Conservation (phyloP, 495 filamentous ascomycete genomes). For the Penicillium cosmopolitanum region DNA sequence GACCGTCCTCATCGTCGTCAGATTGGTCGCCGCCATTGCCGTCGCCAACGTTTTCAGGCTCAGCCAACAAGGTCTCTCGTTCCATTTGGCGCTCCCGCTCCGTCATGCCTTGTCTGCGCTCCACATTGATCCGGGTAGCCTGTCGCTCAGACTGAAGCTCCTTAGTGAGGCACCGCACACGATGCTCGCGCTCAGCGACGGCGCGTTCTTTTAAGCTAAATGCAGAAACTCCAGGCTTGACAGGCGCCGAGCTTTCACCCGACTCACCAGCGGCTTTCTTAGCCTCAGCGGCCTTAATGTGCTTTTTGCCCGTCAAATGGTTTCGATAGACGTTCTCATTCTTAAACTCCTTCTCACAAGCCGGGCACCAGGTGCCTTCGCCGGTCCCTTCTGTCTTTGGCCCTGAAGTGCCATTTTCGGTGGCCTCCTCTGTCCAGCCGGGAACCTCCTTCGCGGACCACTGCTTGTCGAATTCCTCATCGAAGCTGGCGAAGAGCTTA, state of each 20-base stretch:
- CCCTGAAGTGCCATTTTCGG: slow-evolving; percentile 42
- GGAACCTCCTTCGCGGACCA: slow-evolving; percentile 79
- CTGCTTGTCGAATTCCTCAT: slow-evolving; percentile 78
- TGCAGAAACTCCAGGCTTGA: slow-evolving; percentile 31
- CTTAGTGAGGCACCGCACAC: slow-evolving; percentile 73
- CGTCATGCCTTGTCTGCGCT: slow-evolving; percentile 93
- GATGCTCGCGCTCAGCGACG: slow-evolving; percentile 86
- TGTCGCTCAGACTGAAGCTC: slow-evolving; percentile 77
- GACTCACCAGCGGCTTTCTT: slow-evolving; percentile 47
- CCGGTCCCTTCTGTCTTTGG: slow-evolving; percentile 60
- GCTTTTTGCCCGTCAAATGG: slow-evolving; percentile 89
- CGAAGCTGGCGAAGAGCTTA: slow-evolving; percentile 72
- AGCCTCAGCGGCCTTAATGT: slow-evolving; percentile 77
- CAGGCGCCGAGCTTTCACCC: slow-evolving; percentile 25
- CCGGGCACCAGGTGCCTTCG: slow-evolving; percentile 81
- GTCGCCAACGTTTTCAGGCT: slow-evolving; percentile 51
- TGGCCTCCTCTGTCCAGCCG: slow-evolving; percentile 71
- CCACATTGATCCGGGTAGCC: slow-evolving; percentile 89
- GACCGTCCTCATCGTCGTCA: slow-evolving; percentile 74
- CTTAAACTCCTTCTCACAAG: slow-evolving; percentile 92
- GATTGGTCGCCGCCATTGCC: slow-evolving; percentile 61
- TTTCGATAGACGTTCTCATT: slow-evolving; percentile 93
- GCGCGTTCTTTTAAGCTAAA: slow-evolving; percentile 79
- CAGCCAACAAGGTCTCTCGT: slow-evolving; percentile 79
- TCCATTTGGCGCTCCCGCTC: slow-evolving; percentile 92